Evolutionary conservation across 1,284 basidiomycete species (phyloP), one percentile per base, ranked within the genome.

Genomic region (Ceratobasidium sp.): DNA sequence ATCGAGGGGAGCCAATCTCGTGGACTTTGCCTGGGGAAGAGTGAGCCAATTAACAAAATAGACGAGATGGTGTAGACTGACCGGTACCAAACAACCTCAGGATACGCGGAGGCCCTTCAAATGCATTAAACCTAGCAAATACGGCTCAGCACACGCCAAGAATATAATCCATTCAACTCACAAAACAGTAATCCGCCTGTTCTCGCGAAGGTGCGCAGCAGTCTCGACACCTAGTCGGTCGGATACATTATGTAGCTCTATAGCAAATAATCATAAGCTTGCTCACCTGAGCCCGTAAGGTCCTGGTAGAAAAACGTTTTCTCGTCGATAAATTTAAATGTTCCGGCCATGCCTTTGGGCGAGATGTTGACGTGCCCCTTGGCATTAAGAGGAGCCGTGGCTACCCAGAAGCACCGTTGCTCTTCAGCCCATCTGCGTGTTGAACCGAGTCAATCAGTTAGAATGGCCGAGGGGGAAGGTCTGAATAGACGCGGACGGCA

Each of bases 341-440:
- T 85, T 9, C 84, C 85, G 8, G 81, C 80, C 9, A 74, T 48
- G 9, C 75, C 77, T 78, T 89, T 89, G 0, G 87, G 86, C 0
- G 86, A 88, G 31, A 89, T 77, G 76, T 89, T 89, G 51, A 89
- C 83, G 71, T 87, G 85, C 0, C 88, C 88, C 9, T 85, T 81
- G 0, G 75, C 74, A 4, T 81, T 80, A 9, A 88, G 83, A 5
- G 88, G 87, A 0, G 87, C 85, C 1, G 86, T 85, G 0, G 86
- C 87, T 3, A 89, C 86, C 86, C 86, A 89, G 78, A 89, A 89
- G 74, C 88, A 83, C 43, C 86, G 83, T 78, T 89, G 88, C 73
- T 84, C 82, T 16, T 81, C 73, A 19, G 89, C 85, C 88, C 87
- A 89, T 73, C 69, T 72, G 24, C 27, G 0, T n/a, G 37, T 34